Conservation (phyloP, 1,139 yeast species). For the Blastobotrys persicus region DNA sequence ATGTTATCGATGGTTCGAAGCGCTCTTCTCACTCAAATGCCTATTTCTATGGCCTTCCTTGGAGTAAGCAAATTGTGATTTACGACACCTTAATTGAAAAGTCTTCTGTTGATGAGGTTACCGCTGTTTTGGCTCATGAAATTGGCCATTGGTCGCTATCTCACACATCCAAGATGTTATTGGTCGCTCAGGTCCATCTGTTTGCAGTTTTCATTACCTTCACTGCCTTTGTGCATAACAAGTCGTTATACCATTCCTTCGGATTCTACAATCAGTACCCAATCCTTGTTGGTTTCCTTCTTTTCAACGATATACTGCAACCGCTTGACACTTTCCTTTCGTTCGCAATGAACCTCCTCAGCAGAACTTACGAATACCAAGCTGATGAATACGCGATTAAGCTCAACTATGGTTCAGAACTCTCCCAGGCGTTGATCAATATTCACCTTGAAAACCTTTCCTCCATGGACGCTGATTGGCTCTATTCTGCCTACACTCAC, state of each 20-base stretch:
- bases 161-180: constrained; percentile 72
- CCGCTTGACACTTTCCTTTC: constrained; percentile 72
- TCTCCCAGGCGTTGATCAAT: constrained; percentile 69
- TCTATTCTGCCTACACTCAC: constrained; percentile 83
- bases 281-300: constrained; percentile 70
- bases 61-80: constrained; percentile 93
- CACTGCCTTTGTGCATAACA: constrained; percentile 74
- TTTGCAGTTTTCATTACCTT: constrained; percentile 67
- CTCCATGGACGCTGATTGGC: constrained; percentile 82
- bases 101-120: constrained; percentile 73
- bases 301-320: constrained; percentile 60
- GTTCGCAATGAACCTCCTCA: constrained; percentile 63
- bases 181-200: constrained; percentile 61
- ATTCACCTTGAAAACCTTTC: constrained; percentile 78
- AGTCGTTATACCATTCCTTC: constrained; percentile 71
- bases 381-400: constrained; percentile 84
- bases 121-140: constrained; percentile 95
- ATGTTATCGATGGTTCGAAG: constrained; percentile 91
- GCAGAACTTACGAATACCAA: constrained; percentile 87
- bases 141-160: constrained; percentile 95
- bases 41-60: constrained; percentile 90
- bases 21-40: constrained; percentile 97
- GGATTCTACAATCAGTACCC: constrained; percentile 72
- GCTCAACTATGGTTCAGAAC: constrained; percentile 66
- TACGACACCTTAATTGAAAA: constrained; percentile 86